Evolutionary conservation across 1,284 basidiomycete genomes (phyloP), one percentile per base, ranked within the genome.

Genomic region (Moesziomyces globuligerus): DNA sequence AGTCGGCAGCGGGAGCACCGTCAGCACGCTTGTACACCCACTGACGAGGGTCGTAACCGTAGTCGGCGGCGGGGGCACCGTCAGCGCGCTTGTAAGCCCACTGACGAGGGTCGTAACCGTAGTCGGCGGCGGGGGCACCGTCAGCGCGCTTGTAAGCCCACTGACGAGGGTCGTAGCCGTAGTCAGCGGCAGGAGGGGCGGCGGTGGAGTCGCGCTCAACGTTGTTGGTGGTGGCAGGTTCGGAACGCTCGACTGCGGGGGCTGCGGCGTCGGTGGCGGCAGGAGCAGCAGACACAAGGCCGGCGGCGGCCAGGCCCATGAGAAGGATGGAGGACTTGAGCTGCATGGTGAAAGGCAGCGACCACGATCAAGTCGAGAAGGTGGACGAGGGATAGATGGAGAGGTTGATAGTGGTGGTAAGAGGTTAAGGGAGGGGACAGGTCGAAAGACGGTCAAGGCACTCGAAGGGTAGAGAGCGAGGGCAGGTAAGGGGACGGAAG

Each of bases 231-330:
- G n/a, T 23, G 18, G 42, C 42, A 21, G 52, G 52, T 44, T 54
- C 52, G 4, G 52, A 54, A n/a, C 55, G 55, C 58, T 68, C 65
- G 11, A 57, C 65, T 9, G 58, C 66, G 18, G 58, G 50, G 8
- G 45, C 39, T 20, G 62, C 40, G 13, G 28, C 47, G 18, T 47
- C 41, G 24, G 36, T 23, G 39, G 36, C 20, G 48, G 42, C 52
- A 28, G 65, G 66, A 24, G 66, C 66, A 34, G 66, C 66, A 24
- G 25, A 24, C 44, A 48, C 66, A 39, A 64, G 37, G 55, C 59
- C 59, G 23, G 43, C 55, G 44, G 52, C 59, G 47, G 56, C 59
- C 25, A 54, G 18, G 48, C 59, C 66, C 51, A 64, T 64, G 45
- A 69, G 48, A 43, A 61, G 26, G 17, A 59, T 44, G 44, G 65